A percentile compares a stretch with the other conserved stretches of the same genome.
Conservation (phyloP, 768 basidiomycete genomes). For the Saitozyma podzolica region DNA sequence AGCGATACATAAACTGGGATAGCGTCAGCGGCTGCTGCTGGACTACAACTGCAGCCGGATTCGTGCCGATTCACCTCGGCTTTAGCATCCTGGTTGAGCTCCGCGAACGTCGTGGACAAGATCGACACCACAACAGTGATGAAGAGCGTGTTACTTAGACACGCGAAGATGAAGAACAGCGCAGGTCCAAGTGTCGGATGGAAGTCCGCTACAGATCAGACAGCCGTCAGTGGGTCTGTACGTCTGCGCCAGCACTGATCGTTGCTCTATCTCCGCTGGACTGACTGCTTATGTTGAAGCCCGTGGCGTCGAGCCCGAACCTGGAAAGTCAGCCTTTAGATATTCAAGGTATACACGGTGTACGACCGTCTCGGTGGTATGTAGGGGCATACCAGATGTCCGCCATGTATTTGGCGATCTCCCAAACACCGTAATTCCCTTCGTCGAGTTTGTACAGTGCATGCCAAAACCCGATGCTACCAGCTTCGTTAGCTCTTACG, state of each 20-base stretch:
- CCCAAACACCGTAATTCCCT: constrained; percentile 23
- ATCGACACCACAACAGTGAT: constrained; percentile 21
- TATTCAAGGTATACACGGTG: too few species aligned
- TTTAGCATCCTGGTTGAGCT: constrained; percentile 21
- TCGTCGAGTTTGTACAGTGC: constrained; percentile 21
- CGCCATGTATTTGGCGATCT: constrained; percentile 30
- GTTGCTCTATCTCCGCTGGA: not conserved
- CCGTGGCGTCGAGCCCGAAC: constrained; percentile 28
- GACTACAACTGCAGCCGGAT: too few species aligned
- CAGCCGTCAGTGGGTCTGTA: too few species aligned
- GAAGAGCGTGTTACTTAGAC: constrained; percentile 20
- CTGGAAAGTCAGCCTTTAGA: too few species aligned
- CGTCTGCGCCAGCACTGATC: too few species aligned
- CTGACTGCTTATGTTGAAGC: constrained; percentile 19
- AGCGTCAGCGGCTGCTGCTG: too few species aligned
- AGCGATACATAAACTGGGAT: constrained; percentile 14
- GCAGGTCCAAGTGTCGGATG: constrained; percentile 18
- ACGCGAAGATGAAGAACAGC: constrained; percentile 25
- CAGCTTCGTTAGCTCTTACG: not conserved
- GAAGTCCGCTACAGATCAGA: constrained; percentile 12
- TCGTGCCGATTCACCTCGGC: constrained; percentile 2
- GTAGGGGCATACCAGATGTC: constrained; percentile 17
- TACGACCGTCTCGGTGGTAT: too few species aligned
- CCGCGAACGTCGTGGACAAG: constrained; percentile 17
- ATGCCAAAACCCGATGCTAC: constrained; percentile 23